Evolutionary conservation across 106 monocot genomes (phyloP).

Genomic region (Triglochin maritima): DNA sequence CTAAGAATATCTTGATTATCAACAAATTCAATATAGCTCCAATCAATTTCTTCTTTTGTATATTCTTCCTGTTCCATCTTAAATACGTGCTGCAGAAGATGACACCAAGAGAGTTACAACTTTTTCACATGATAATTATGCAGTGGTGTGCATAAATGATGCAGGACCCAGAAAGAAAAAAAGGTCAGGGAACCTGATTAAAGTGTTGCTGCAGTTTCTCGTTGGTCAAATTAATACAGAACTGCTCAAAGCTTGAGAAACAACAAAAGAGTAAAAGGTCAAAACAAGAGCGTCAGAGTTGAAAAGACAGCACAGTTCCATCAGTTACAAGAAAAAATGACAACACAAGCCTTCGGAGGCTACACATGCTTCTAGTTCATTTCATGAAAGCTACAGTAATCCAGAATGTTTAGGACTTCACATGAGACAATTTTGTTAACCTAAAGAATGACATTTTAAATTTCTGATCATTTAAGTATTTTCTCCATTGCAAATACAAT

Average conservation of each 20-base stretch:
- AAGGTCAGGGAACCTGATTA: slow-evolving; percentile 32
- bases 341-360: not conserved
- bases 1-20: slow-evolving; percentile 31
- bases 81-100: slow-evolving; percentile 23
- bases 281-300: not conserved
- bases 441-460: too few species aligned
- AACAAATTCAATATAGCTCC: slow-evolving; percentile 33
- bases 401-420: too few species aligned
- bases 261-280: not conserved
- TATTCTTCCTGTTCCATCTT: slow-evolving; percentile 39
- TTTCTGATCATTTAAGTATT: too few species aligned
- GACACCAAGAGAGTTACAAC: not conserved
- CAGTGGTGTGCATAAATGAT: not conserved
- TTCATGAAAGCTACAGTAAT: too few species aligned
- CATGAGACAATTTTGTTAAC: too few species aligned
- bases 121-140: not conserved
- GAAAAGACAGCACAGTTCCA: not conserved
- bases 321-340: not conserved
- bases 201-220: slow-evolving; percentile 69
- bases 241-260: slow-evolving; percentile 52
- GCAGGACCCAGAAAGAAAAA: not conserved
- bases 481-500: too few species aligned
- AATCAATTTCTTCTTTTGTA: slow-evolving; percentile 29
- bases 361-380: too few species aligned
- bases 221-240: slow-evolving; percentile 63